Evolutionary conservation across 176 grass and related monocot species (phyloP), one percentile per base, ranked within the genome.

Genomic region (Oryza glumipatula): DNA sequence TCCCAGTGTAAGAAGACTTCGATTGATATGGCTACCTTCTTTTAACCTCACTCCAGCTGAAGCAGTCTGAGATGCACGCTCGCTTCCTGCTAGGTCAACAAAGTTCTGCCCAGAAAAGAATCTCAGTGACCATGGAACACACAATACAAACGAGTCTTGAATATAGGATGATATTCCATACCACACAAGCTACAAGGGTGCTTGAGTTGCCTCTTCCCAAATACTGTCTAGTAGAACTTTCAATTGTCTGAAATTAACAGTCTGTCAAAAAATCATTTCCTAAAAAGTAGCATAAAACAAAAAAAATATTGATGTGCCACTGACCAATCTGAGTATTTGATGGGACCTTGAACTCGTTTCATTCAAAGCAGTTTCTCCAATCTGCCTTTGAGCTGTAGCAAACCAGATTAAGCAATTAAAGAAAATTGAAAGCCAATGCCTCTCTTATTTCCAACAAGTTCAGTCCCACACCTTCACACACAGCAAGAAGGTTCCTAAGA

Each of bases 291-390:
- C 61, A 10, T 63, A 28, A 21, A 74, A 16, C 35, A 69, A 19
- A 68, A 69, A 19, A 49, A 7, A 83, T 83, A 39, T 69, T 78
- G 30, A 83, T n/a, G 41, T 41, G 15, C 28, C 61, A 72, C 93
- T 46, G 56, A 98, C 96, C 93, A 99, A 82, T 89, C 97, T 90
- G 67, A 99, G 97, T 89, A 99, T 96, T 91, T 99, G 97, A 91
- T 99, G 97, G 46, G 97, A 96, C 80, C 97, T 94, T 44, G 97
- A 99, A 83, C 97, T 99, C 46, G 80, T 85, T 88, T 99, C 97
- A 72, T 99, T 99, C 82, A 96, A 88, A 68, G 90, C 84, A 43
- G 97, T 99, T 86, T 99, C 97, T 67, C 94, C 97, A 13, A 92
- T 92, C 76, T 96, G 88, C 70, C 97, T 94, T 89, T 99, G 97